A percentile compares a stretch with the other conserved stretches of the same genome.
Evolutionary conservation across 2,329 filamentous ascomycete species (phyloP).

Genomic region (Fusarium duplospermum): DNA sequence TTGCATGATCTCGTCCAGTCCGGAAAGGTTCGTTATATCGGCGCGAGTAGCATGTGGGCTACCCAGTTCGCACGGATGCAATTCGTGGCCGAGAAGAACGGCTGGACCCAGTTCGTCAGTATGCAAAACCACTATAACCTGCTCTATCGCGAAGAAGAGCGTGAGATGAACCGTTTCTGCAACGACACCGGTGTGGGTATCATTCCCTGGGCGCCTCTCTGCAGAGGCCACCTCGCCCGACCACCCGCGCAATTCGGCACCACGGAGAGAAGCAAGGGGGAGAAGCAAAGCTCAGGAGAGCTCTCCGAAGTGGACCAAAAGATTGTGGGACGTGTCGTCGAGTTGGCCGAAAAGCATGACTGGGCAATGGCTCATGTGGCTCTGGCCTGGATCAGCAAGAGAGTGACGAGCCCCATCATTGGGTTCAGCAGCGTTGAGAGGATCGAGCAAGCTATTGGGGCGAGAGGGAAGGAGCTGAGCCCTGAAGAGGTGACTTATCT

Average conservation of each 20-base stretch:
- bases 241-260: conserved; percentile 14
- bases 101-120: conserved; percentile 67
- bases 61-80: conserved; percentile 63
- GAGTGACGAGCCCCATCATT: conserved; percentile 25
- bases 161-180: conserved; percentile 57
- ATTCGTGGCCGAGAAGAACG: conserved; percentile 62
- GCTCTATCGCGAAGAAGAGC: conserved; percentile 69
- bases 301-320: conserved; percentile 17
- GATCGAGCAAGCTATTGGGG: conserved; percentile 29
- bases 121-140: conserved; percentile 70
- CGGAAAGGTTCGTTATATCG: conserved; percentile 68
- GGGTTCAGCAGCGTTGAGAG: conserved; percentile 32
- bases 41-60: conserved; percentile 58
- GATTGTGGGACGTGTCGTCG: conserved; percentile 22
- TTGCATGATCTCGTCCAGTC: conserved; percentile 66
- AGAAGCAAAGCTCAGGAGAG: conserved; percentile 23
- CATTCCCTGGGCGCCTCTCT: conserved; percentile 36
- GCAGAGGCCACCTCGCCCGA: conserved; percentile 29
- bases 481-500: conserved; percentile 22
- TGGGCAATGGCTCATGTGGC: conserved; percentile 36
- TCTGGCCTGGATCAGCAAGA: conserved; percentile 29
- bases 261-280: conserved; percentile 25
- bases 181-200: conserved; percentile 46
- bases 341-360: conserved; percentile 8
- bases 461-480: conserved; percentile 15